Conservation (phyloP, 495 filamentous ascomycete genomes). For the Penicillium steckii region DNA sequence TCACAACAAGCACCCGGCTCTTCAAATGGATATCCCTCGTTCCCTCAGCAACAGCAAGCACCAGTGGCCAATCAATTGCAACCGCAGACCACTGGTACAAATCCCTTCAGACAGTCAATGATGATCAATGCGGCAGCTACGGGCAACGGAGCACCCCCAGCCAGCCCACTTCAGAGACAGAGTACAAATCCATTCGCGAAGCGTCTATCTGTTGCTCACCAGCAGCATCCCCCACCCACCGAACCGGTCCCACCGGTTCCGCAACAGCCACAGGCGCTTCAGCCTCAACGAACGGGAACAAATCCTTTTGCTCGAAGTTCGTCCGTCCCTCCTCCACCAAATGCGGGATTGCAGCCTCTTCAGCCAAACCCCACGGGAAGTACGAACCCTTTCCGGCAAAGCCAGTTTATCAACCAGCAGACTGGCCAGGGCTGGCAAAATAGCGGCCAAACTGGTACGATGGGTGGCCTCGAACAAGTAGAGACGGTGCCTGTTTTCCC, state of each 20-base stretch:
- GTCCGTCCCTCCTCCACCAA: constrained; percentile 33
- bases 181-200: constrained; percentile 86
- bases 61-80: constrained; percentile 29
- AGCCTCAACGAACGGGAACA: constrained; percentile 46
- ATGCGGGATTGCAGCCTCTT: constrained; percentile 45
- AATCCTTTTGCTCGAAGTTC: constrained; percentile 53
- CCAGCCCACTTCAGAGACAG: constrained; percentile 52
- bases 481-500: constrained; percentile 86
- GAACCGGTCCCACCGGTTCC: constrained; percentile 22
- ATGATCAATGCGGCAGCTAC: constrained; percentile 56
- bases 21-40: constrained; percentile 58
- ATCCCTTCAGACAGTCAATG: constrained; percentile 88
- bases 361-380: constrained; percentile 76
- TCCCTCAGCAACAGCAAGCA: constrained; percentile 41
- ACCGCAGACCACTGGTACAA: constrained; percentile 64
- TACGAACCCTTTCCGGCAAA: constrained; percentile 94
- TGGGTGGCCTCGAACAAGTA: constrained; percentile 79
- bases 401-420: constrained; percentile 79
- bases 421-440: constrained; percentile 87
- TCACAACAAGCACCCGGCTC: constrained; percentile 57
- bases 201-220: constrained; percentile 45
- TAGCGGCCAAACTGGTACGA: constrained; percentile 65
- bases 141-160: constrained; percentile 35
- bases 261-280: constrained; percentile 34
- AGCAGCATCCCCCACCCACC: constrained; percentile 26